phyloP scores from a whole-genome alignment of 2,329 filamentous ascomycete species.

The Emergomyces orientalis region DNA sequence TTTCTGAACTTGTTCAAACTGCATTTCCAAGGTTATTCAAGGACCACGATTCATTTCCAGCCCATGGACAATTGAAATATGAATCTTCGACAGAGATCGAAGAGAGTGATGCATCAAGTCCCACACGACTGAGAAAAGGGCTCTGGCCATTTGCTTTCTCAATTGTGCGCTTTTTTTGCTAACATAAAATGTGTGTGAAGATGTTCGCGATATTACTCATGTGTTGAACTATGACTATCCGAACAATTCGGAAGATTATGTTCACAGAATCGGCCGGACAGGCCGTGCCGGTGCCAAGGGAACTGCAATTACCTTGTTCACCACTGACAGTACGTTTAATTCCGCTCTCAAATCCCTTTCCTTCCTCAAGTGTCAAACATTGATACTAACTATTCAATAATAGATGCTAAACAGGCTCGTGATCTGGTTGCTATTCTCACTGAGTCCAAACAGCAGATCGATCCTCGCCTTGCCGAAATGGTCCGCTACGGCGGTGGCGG shows the following conservation, averaged over 20 bases:
- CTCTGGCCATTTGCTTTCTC: slow-evolving; percentile 35
- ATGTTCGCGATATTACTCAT: slow-evolving; percentile 99
- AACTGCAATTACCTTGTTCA: slow-evolving; percentile 97
- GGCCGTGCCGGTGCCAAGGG: slow-evolving; percentile 73
- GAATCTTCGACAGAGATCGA: slow-evolving; percentile 39
- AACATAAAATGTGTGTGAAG: slow-evolving; percentile 66
- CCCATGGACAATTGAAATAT: slow-evolving; percentile 42
- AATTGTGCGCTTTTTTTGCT: slow-evolving; percentile 56
- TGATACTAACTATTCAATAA: slow-evolving; percentile 13
- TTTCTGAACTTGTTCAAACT: slow-evolving; percentile 72
- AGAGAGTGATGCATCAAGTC: slow-evolving; percentile 52
- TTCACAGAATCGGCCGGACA: slow-evolving; percentile 60
- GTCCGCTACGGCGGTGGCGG: slow-evolving; percentile 80
- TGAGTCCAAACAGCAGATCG: slow-evolving; percentile 97
- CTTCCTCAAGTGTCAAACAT: background rate
- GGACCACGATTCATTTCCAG: slow-evolving; percentile 53
- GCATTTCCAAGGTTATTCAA: slow-evolving; percentile 60
- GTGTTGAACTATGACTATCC: slow-evolving; percentile 99
- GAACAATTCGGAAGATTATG: slow-evolving; percentile 72
- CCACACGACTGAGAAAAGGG: slow-evolving; percentile 52
- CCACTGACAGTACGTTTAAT: slow-evolving; percentile 82
- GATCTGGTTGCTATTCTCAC: slow-evolving; percentile 86
- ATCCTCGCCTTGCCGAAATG: slow-evolving; percentile 94
- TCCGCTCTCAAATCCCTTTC: background rate
- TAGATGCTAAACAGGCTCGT: slow-evolving; percentile 89